phyloP scores from a whole-genome alignment of 345 rosid species.

The Acer yangbiense region DNA sequence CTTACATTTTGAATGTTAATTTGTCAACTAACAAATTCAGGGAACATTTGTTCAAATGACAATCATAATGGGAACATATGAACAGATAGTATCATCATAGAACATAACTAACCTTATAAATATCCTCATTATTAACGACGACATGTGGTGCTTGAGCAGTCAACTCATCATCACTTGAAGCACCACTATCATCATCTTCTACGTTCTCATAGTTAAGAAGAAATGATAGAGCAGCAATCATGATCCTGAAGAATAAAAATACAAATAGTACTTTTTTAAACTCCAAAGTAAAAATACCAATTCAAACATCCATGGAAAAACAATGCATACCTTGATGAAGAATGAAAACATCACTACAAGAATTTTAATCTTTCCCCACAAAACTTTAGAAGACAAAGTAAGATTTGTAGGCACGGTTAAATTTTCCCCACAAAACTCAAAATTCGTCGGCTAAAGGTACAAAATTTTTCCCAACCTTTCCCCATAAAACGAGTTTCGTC shows the following conservation, averaged over 20 bases:
- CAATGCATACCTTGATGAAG: slow-evolving; percentile 63
- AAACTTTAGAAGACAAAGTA: too few relatives aligned
- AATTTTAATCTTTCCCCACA: too few relatives aligned
- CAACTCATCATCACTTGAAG: slow-evolving; percentile 65
- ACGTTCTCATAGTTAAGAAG: slow-evolving; percentile 92
- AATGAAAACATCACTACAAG: too few relatives aligned
- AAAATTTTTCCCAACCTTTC: too few relatives aligned
- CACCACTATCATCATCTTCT: slow-evolving; percentile 69
- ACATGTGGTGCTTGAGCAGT: slow-evolving; percentile 44
- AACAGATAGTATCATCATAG: not conserved
- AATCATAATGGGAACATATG: not conserved
- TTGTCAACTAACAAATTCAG: not conserved
- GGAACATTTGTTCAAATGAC: not conserved
- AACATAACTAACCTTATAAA: slow-evolving; percentile 69
- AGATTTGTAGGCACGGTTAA: too few relatives aligned
- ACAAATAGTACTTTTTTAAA: slow-evolving; percentile 9
- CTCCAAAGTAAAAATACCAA: slow-evolving; percentile 6
- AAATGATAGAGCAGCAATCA: slow-evolving; percentile 74
- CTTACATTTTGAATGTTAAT: not conserved
- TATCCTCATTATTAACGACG: slow-evolving; percentile 60
- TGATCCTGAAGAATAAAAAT: slow-evolving; percentile 55
- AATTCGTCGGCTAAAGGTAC: too few relatives aligned
- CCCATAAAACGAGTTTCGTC: too few relatives aligned
- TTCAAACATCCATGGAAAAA: slow-evolving; percentile 10
- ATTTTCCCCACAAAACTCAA: too few relatives aligned